Base-by-base conservation (phyloP, 805 yeast species). In the Myxozyma lipomycoides region DNA sequence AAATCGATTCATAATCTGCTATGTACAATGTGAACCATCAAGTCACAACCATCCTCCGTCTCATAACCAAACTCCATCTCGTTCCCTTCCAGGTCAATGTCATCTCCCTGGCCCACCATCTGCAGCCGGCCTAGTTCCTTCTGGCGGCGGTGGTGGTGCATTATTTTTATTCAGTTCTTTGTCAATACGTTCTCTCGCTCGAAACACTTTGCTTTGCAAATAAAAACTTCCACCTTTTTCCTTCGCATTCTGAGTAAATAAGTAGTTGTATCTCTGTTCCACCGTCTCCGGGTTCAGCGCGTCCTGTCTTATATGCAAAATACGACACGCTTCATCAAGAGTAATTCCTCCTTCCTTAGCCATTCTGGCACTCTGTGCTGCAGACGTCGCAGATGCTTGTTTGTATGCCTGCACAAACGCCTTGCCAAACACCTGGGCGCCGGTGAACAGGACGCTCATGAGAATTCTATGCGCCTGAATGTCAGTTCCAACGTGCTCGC, bases 221-320 rank as follows among this genome's bases (percentile, higher is more conserved):
- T 91, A 93, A 66, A 93, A 91, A 38, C 95, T 85, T 39, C 95
- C 96, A n/a, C 96, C 95, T 68, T 89, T 88, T 55, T 90, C 97
- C 68, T 87, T 88, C 25, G 93, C 79, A 72, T 93, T 93, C 49
- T 88, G 86, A 43, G 86, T 86, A 61, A 90, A 93, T 60, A 93
- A 70, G 61, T 87, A 87, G 52, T 83, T 79, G 71, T 84, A 93
- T 66, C 85, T 84, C 60, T 80, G 79, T 44, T 82, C 85, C 47
- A 80, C 58, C 28, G 71, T 69, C 51, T 84, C 74, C 32, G 73
- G 75, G 40, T 75, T 70, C 46, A 76, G 68, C 43, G 75, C 74
- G 46, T 71, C 69, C 48, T 93, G 73, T 62, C 90, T 93, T 10
- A 28, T 28, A 28, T 28, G 34, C 61, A 93, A 73, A 62, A 93